phyloP scores from a whole-genome alignment of 805 yeast species.

The Monosporozyma yasuniensis region DNA sequence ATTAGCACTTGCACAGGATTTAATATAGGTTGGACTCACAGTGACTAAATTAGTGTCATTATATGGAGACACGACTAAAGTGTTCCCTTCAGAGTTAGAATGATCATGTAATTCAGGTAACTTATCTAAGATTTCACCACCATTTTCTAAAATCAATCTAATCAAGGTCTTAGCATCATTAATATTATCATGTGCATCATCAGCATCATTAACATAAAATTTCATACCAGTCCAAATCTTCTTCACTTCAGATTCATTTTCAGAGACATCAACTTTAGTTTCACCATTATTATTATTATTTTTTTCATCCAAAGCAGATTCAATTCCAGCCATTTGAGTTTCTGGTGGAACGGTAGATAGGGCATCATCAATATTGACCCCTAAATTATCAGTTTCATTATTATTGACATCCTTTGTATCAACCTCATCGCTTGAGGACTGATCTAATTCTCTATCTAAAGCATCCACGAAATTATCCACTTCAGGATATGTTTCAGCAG shows the following conservation, averaged over 20 bases:
- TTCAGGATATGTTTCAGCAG: slow-evolving; percentile 10
- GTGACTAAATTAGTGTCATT: slow-evolving; percentile 25
- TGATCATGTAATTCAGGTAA: slow-evolving; percentile 12
- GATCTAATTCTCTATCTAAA: slow-evolving; percentile 6
- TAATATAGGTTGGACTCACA: slow-evolving; percentile 25
- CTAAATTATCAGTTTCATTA: not conserved
- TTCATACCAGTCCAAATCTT: slow-evolving; percentile 9
- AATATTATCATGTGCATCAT: slow-evolving; percentile 19
- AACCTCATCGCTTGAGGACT: not conserved
- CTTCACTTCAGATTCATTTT: not conserved
- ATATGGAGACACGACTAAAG: slow-evolving; percentile 22
- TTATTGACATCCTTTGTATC: not conserved
- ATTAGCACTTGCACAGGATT: slow-evolving; percentile 19
- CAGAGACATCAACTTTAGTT: not conserved
- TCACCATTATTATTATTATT: not conserved
- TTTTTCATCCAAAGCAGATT: not conserved
- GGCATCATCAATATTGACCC: not conserved
- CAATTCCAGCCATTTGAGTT: not conserved
- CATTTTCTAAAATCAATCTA: slow-evolving; percentile 14
- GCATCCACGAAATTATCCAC: slow-evolving; percentile 19
- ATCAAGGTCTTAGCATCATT: slow-evolving; percentile 17
- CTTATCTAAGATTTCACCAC: slow-evolving; percentile 19
- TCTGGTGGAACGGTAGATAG: not conserved
- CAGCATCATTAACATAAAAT: slow-evolving; percentile 19
- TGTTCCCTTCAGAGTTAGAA: slow-evolving; percentile 1